These are phyloP conservation scores for Camillea tinctor DNA, from an alignment of 2,329 filamentous ascomycete genomes.

Conservation along the genomic window DNA sequence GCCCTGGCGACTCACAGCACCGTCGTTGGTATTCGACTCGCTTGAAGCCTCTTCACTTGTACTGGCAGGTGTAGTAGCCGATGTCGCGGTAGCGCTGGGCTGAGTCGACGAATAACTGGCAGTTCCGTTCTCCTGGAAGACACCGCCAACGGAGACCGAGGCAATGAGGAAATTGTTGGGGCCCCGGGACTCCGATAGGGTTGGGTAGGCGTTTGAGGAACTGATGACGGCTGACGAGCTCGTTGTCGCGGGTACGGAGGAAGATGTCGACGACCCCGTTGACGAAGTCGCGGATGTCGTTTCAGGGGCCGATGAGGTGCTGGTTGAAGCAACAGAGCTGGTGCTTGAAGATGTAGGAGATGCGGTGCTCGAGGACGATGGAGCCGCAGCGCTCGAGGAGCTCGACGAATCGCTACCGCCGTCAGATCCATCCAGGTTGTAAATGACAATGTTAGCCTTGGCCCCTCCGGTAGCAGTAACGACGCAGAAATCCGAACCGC, in stretches of 20 bases:
- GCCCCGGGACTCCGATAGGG: neutral
- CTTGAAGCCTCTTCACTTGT: conserved; percentile 27
- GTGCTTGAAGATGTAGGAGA: conserved; percentile 20
- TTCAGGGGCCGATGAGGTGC: conserved; percentile 16
- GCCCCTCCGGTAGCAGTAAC: conserved; percentile 69
- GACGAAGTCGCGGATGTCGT: conserved; percentile 23
- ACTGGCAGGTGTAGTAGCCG: conserved; percentile 27
- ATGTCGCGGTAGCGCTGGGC: conserved; percentile 26
- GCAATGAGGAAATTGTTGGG: conserved; percentile 9
- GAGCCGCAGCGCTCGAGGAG: conserved; percentile 25
- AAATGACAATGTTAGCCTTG: conserved; percentile 67
- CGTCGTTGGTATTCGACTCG: conserved; percentile 45
- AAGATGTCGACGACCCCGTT: conserved; percentile 13
- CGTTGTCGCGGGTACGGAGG: conserved; percentile 24
- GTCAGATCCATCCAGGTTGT: conserved; percentile 44
- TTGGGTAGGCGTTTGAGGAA: conserved; percentile 9
- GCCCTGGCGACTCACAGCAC: conserved; percentile 43
- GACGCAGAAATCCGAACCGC: conserved; percentile 70
- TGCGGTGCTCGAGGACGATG: conserved; percentile 18
- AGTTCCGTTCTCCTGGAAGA: conserved; percentile 55
- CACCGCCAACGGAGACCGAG: conserved; percentile 39
- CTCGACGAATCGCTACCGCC: conserved; percentile 28
- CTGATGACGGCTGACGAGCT: conserved; percentile 12
- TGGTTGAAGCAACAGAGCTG: conserved; percentile 20
- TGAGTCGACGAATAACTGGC: conserved; percentile 12